Base-by-base conservation (phyloP, 805 yeast genomes). In the Candida palmyrensis region DNA sequence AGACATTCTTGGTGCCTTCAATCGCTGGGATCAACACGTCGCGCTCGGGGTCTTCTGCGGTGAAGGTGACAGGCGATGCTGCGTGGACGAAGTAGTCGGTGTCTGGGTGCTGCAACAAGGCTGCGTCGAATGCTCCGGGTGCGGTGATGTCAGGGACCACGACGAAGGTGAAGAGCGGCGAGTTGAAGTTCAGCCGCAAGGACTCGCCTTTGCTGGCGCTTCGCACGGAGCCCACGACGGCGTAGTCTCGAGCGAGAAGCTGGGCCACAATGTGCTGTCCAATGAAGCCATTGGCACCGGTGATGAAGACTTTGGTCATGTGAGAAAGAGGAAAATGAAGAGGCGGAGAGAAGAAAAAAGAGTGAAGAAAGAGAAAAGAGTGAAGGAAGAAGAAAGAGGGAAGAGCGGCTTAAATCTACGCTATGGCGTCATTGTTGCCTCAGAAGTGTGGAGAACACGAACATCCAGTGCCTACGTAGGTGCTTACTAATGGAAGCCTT, bases 11-110 rank as follows among this genome's bases (percentile, higher is more conserved):
- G 14, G 80, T 75, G 18, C 81, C 82, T 13, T 63, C 49, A 4
- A 74, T 55, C 2, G 83, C 81, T 3, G 85, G 84, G 16, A 52
- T 60, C 36, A 77, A 53, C 33, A 77, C 57, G 15, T 73, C 78
- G 29, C 66, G 66, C 36, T 69, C 79, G 21, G 69, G 59, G 39
- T 67, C 60, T 11, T 60, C 51, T 13, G 63, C 53, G 7, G 66
- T 61, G 48, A 66, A 70, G 18, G 65, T 57, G 48, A 71, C 71
- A 9, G 84, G 82, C 9, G 80, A 69, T 2, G 84, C 84, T 7
- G 79, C 67, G 51, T 78, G 85, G 25, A 77, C 43, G 32, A 78
- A 77, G 22, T 67, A 73, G 10, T 58, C 58, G 36, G 75, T 68
- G 26, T 76, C 79, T 20, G 71, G 69, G 38, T 69, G 66, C 16